A percentile compares a stretch with the other conserved stretches of the same genome.
These are phyloP conservation scores for Aspergillus transmontanensis DNA, from an alignment of 2,329 filamentous ascomycete species.

Conservation along the genomic window DNA sequence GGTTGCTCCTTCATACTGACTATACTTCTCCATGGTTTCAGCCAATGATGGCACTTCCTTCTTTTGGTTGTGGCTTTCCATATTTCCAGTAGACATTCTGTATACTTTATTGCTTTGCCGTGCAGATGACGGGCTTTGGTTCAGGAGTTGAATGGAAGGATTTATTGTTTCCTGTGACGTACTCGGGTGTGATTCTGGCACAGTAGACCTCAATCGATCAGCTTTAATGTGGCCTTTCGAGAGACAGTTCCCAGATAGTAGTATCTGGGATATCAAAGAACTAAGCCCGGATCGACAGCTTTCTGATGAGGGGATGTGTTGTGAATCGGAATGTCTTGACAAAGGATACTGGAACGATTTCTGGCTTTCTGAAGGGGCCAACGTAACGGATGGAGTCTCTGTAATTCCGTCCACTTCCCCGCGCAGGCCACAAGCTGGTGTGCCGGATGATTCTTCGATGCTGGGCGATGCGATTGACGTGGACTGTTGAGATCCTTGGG, in stretches of 20 bases:
- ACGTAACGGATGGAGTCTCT: conserved; percentile 21
- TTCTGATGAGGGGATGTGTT: background rate
- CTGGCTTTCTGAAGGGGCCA: conserved; percentile 7
- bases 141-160: background rate
- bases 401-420: conserved; percentile 21
- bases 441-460: background rate
- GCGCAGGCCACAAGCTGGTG: background rate
- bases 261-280: conserved; percentile 7
- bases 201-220: background rate
- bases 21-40: conserved; percentile 29
- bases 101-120: background rate
- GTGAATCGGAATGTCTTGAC: background rate
- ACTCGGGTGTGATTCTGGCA: conserved; percentile 12
- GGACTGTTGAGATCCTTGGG: background rate
- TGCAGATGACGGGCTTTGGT: background rate
- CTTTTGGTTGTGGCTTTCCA: conserved; percentile 25
- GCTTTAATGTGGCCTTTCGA: background rate
- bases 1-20: conserved; percentile 31
- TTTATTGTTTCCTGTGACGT: background rate
- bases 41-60: conserved; percentile 20
- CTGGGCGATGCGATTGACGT: background rate
- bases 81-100: conserved; percentile 5
- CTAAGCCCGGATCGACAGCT: background rate
- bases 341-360: background rate
- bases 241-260: background rate